Evolutionary conservation across 1,139 yeast genomes (phyloP), one percentile per base, ranked within the genome.

Genomic region (Zygosaccharomyces pseudobailii): DNA sequence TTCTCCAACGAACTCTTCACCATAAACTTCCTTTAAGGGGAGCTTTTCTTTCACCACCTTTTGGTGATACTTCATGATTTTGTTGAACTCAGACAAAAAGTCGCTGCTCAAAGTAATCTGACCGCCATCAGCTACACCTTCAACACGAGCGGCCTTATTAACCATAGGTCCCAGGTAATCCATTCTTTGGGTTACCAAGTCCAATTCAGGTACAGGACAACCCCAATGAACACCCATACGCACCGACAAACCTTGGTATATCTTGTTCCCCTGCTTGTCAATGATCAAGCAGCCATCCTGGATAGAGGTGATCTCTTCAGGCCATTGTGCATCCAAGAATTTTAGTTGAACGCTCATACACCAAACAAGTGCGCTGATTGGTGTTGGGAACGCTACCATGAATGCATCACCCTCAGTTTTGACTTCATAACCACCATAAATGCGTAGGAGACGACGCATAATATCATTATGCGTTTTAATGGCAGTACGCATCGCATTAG

Each of bases 201-300:
- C 98, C 4, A 87, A 80, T 64, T 94, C 99, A 60, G 96, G 88
- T 40, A 92, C 97, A 0, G 99, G 98, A 1, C 86, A 75, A 49
- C 99, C 99, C 96, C 97, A 92, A 67, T 92, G 97, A 42, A 88
- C 79, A 52, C 98, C 98, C 97, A 92, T 92, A 61, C 99, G 79
- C 8, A 92, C 99, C 0, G 95, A 85, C 43, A 92, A 70, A 2
- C 99, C 99, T 49, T 95, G 74, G 67, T 84, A 92, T 6, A 92
- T 77, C 0, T 80, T 65, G 36, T 72, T 74, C 1, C 84, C 86
- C 10, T 75, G 66, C 7, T 74, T 74, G 65, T 88, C 96, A n/a
- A 82, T 74, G 3, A 90, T 79, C 56, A 85, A 86, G 55, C 89
- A 81, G 31, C 97, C 95, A 59, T 88, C 95, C 51, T 80, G 84